Percentiles rank a stretch among this genome's conserved stretches.
Evolutionary conservation across 306 rosid genomes (phyloP).

Genomic region (Quercus aquifolioides): DNA sequence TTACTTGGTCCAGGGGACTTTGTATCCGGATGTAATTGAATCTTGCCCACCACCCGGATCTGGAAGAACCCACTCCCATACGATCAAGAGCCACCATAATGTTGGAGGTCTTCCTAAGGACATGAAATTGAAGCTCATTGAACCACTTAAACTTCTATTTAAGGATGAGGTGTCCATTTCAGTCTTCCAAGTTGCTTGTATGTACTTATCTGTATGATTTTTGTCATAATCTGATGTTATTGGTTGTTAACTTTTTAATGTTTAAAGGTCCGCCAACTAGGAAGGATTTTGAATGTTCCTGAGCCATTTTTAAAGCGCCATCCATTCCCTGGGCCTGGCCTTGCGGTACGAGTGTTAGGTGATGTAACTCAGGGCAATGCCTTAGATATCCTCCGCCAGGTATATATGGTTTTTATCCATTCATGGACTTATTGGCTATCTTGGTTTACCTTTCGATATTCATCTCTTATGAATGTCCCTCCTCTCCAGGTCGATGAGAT

Average conservation of each 20-base stretch:
- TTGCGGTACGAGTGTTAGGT: conserved; percentile 89
- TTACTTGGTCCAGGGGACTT: conserved; percentile 87
- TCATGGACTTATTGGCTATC: neutral
- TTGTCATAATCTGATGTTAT: neutral
- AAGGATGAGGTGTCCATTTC: conserved; percentile 82
- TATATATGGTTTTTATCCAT: conserved; percentile 15
- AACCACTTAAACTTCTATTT: conserved; percentile 87
- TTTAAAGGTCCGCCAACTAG: conserved; percentile 75
- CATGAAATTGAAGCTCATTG: conserved; percentile 92
- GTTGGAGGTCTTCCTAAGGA: conserved; percentile 99
- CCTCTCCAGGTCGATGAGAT: conserved; percentile 85
- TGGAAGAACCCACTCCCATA: conserved; percentile 89
- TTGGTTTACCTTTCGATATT: conserved; percentile 3
- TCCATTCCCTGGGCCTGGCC: conserved; percentile 98
- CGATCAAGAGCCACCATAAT: conserved; percentile 97
- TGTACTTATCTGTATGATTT: neutral
- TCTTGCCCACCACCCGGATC: conserved; percentile 98
- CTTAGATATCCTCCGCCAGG: conserved; percentile 84
- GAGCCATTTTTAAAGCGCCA: conserved; percentile 80
- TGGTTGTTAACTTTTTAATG: neutral
- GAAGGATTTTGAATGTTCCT: conserved; percentile 80
- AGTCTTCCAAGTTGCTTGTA: conserved; percentile 13
- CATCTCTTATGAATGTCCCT: neutral
- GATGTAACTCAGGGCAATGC: conserved; percentile 85
- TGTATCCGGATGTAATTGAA: conserved; percentile 94